Base-by-base conservation (phyloP, 2,329 filamentous ascomycete species). In the Aspergillus fumigatiaffinis region DNA sequence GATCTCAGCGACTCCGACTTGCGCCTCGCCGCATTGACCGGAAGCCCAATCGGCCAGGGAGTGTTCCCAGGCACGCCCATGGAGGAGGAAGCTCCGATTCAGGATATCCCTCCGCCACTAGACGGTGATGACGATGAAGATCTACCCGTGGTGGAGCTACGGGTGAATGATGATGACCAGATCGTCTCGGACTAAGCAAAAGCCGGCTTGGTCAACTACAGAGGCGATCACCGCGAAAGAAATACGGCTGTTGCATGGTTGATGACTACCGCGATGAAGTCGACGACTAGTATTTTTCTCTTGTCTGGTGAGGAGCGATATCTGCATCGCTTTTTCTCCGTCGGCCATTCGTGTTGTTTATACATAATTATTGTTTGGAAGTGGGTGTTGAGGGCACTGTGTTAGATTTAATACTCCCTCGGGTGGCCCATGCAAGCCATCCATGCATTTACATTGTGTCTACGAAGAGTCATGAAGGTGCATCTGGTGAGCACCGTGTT, bases 61-160 rank as follows among this genome's bases (percentile, higher is more conserved):
- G 55, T 56, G 4, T 62, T 57, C 32, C 62, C 66, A 2, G 62
- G 63, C 14, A 68, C 65, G 0, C 60, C 67, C 10, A 66, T 70
- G 51, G 67, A 71, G 28, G 66, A 71, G 32, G 63, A 66, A 55
- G 59, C 50, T 51, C 65, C 61, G 38, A 64, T 74, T 32, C 67
- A 70, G 52, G 71, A 75, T 51, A 67, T 75, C 17, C 66, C 69
- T 26, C 61, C 64, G 9, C 63, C 64, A 26, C 60, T 67, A 52
- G 68, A 71, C 26, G 69, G 66, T 17, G 71, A 68, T 25, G 73
- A 71, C 12, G 69, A 73, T 41, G 71, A 76, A 28, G 72, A 76
- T 4, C 64, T 76, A 21, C 73, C 76, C 3, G 76, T 78, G 35
- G 70, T 76, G 51, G 76, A 79, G 62, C 63, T 78, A 35, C 71